Percentiles rank a stretch among this genome's conserved stretches.
These are phyloP conservation scores for Dendryphion nanum DNA, from an alignment of 2,329 filamentous ascomycete genomes.

Conservation along the genomic window DNA sequence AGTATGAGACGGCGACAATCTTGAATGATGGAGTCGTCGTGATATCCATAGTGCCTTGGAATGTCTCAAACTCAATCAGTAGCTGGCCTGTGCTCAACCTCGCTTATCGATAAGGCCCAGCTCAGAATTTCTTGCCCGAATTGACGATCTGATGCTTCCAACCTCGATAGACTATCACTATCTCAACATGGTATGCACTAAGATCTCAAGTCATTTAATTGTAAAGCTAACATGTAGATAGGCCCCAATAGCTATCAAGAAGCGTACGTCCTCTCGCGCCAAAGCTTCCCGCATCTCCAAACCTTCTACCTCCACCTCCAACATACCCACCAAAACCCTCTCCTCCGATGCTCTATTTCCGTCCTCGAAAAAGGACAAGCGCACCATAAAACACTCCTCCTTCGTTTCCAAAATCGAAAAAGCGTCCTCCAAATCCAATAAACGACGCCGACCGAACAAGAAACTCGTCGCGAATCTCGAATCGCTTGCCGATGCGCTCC, in stretches of 20 bases:
- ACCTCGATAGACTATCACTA: too few relatives aligned
- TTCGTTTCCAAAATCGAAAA: constrained; percentile 78
- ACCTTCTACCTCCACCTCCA: constrained; percentile 6
- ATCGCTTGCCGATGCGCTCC: constrained; percentile 76
- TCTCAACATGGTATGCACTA: too few relatives aligned
- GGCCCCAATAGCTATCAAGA: constrained; percentile 31
- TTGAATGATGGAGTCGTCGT: too few relatives aligned
- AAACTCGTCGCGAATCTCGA: constrained; percentile 76
- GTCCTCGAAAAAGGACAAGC: constrained; percentile 79
- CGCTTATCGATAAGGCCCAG: too few relatives aligned
- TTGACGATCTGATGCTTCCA: too few relatives aligned
- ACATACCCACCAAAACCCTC: neutral
- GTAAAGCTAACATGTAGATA: too few relatives aligned
- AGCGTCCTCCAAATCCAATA: constrained; percentile 53
- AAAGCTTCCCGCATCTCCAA: constrained; percentile 28
- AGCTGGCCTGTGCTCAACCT: too few relatives aligned
- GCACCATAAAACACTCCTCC: constrained; percentile 73
- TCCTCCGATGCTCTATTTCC: constrained; percentile 57
- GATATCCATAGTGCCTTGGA: too few relatives aligned
- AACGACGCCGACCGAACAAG: constrained; percentile 68
- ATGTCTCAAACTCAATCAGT: too few relatives aligned
- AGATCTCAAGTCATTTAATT: too few relatives aligned
- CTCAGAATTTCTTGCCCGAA: too few relatives aligned
- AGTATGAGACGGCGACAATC: too few relatives aligned
- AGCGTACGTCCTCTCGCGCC: constrained; percentile 36